Evolutionary conservation across 2,329 filamentous ascomycete species (phyloP), one percentile per base, ranked within the genome.

Genomic region (Tolypocladium sp.): DNA sequence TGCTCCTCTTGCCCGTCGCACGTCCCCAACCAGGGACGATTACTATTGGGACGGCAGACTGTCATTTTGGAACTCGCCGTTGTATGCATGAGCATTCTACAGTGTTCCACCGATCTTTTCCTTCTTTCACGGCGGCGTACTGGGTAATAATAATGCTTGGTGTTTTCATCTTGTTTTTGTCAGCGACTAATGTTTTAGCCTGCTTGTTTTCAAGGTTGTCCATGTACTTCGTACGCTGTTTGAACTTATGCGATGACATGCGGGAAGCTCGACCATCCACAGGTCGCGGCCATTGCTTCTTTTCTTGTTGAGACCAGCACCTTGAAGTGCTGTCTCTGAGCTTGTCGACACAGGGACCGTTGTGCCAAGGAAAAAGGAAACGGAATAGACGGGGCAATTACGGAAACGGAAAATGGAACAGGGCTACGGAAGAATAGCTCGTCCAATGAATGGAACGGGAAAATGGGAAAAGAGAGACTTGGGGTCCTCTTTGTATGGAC

Each of bases 131-230:
- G 44, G 35, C 49, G 62, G 57, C 58, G 59, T 63, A 62, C 59
- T 59, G 63, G 61, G 58, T 65, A 65, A 65, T 64, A 62, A 59
- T 66, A 59, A 63, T 65, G 41, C n/a, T n/a, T 56, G 12, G 17
- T 12, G 38, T 40, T 53, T 22, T 54, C n/a, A 17, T 40, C 20
- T 27, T 12, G n/a, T 33, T 56, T 2, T 41, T 56, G 4, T 56
- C 25, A 56, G 54, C 54, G 38, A 33, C 30, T 44, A 8, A 22
- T 33, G 54, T 33, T 30, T 42, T 17, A n/a, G 9, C 4, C 25
- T 42, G 30, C 20, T 37, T 35, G 7, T 13, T 13, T 53, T n/a
- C 49, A 37, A 13, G 10, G 49, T 5, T 53, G 33, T 35, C n/a
- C 49, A 35, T 35, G 49, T 53, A 53, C 49, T 37, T 22, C 9